Base-by-base conservation (phyloP, 2,329 filamentous ascomycete species). In the Ophiostoma quercus region DNA sequence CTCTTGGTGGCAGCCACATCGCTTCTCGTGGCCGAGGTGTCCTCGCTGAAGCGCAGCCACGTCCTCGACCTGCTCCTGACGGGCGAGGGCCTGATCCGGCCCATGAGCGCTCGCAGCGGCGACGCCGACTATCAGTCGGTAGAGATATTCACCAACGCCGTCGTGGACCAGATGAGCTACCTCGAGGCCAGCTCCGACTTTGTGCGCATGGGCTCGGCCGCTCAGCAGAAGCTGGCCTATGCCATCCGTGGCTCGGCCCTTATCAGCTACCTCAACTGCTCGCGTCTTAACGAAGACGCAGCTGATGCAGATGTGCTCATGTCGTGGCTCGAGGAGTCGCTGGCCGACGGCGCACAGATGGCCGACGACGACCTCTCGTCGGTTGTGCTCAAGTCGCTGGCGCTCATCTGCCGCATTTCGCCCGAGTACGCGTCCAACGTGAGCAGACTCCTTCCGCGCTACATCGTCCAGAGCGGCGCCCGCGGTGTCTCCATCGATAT, bases 111-210 rank as follows among this genome's bases (percentile, higher is more conserved):
- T 22, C 79, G 76, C 63, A 80, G 79, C 67, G 78, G 79, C 0
- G 84, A 88, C 68, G 82, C 80, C 4, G 85, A 89, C 72, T 82
- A 83, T 70, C 81, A 79, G 65, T 87, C 84, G 0, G 80, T 90
- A 54, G 86, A 89, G 73, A 81, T 83, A 11, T 86, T 95, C 73
- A 87, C 91, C 1, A 86, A 86, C 66, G 87, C 96, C 73, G 89
- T 93, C 43, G 84, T 87, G 12, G 91, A 96, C 72, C 91, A 96
- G 77, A 92, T 98, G 83, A 88, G 89, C 74, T 87, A 94, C 67
- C 83, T 99, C 25, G 94, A 98, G 74, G 92, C 93, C 67, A 92
- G 92, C 71, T 90, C 92, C 1, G 95, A 98, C 79, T 98, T 97
- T 77, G 83, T 97, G 62, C 89, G 91, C 74, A 86, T 98, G 71